phyloP scores from a whole-genome alignment of 2,329 filamentous ascomycete species.

The Cryphonectria naterciae region DNA sequence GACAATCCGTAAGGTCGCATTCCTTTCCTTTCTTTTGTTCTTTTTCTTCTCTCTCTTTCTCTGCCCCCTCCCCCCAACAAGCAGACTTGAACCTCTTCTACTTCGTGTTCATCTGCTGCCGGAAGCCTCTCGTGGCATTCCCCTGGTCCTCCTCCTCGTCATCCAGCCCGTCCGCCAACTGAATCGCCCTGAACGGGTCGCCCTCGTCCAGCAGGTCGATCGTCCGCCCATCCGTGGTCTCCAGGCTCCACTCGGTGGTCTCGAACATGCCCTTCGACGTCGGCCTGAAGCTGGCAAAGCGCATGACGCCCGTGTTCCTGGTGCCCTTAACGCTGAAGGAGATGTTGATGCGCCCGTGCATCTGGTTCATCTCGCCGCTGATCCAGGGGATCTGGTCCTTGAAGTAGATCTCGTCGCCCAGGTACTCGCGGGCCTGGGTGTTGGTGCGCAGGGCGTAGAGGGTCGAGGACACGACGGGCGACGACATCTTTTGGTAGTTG shows the following conservation, averaged over 20 bases:
- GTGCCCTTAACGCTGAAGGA: conserved; percentile 84
- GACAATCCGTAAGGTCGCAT: not conserved
- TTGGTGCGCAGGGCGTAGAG: conserved; percentile 91
- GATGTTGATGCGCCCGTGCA: conserved; percentile 90
- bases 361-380: conserved; percentile 85
- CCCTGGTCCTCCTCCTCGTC: conserved; percentile 46
- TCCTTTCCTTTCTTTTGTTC: not conserved
- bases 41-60: not conserved
- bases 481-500: conserved; percentile 98
- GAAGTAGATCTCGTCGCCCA: conserved; percentile 90
- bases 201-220: conserved; percentile 75
- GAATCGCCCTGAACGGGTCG: conserved; percentile 68
- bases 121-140: conserved; percentile 49
- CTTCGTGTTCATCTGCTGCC: conserved; percentile 47
- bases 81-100: not conserved
- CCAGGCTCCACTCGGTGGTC: conserved; percentile 88
- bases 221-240: conserved; percentile 61
- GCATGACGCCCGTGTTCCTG: conserved; percentile 71
- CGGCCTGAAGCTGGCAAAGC: conserved; percentile 76
- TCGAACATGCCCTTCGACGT: conserved; percentile 69
- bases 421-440: conserved; percentile 69
- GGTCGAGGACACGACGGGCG: conserved; percentile 81
- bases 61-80: too few relatives aligned
- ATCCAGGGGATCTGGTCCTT: conserved; percentile 81
- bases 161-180: conserved; percentile 36